phyloP scores from a whole-genome alignment of 2,329 filamentous ascomycete species.

The Pseudocercospora ulei region DNA sequence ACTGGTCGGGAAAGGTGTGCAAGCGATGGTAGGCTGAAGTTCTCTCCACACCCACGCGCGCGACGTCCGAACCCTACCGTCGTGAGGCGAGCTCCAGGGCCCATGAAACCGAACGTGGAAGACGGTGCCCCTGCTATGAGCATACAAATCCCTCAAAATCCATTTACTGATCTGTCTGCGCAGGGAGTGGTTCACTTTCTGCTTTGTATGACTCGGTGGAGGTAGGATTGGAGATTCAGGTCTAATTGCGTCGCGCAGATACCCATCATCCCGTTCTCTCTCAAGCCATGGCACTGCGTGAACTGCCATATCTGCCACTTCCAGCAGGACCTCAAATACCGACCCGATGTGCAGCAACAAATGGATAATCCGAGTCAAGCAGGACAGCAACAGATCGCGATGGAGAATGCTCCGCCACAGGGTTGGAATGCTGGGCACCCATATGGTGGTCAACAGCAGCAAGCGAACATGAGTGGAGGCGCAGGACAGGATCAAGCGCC shows the following conservation, averaged over 20 bases:
- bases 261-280: constrained; percentile 59
- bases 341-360: constrained; percentile 35
- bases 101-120: no score
- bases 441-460: constrained; percentile 12
- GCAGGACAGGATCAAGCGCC: constrained; percentile 6
- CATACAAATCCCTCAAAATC: neutral
- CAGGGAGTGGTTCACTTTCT: constrained; percentile 58
- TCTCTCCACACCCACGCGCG: neutral
- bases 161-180: neutral
- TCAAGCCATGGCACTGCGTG: constrained; percentile 50
- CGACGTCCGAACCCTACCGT: constrained; percentile 10
- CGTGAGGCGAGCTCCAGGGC: no score
- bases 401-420: constrained; percentile 30
- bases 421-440: constrained; percentile 25
- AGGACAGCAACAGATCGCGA: constrained; percentile 26
- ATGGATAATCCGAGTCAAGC: constrained; percentile 28
- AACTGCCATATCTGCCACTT: constrained; percentile 68
- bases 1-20: constrained; percentile 39
- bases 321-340: constrained; percentile 49
- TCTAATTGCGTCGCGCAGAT: no score
- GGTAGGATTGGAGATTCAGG: no score
- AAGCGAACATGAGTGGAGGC: constrained; percentile 14
- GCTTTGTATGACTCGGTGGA: constrained; percentile 20
- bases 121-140: no score
- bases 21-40: constrained; percentile 42